phyloP scores from a whole-genome alignment of 306 rosid species.

The Cicer yamashitae region DNA sequence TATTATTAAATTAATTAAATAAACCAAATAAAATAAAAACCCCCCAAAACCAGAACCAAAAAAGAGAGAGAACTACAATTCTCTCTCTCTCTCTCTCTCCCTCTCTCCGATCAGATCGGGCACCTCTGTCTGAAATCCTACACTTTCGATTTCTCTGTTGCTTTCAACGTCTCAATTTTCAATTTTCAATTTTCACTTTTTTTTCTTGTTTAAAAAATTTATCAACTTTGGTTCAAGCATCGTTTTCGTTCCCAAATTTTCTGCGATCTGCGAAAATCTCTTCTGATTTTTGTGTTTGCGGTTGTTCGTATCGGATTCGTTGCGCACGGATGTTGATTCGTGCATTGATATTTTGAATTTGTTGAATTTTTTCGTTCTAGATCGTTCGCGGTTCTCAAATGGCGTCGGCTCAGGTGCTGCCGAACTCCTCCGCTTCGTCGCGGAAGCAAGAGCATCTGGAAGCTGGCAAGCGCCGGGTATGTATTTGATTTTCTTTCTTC shows the following conservation, averaged over 20 bases:
- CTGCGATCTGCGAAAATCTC: slow-evolving; percentile 46
- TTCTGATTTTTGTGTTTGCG: slow-evolving; percentile 25
- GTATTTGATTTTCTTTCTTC: slow-evolving; percentile 35
- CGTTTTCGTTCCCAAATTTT: slow-evolving; percentile 35
- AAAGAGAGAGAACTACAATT: slow-evolving; percentile 47
- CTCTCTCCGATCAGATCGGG: slow-evolving; percentile 77
- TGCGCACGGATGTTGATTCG: slow-evolving; percentile 29
- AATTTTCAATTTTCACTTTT: neutral
- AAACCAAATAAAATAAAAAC: slow-evolving; percentile 1
- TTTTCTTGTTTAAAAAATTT: slow-evolving; percentile 30
- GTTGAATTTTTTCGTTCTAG: slow-evolving; percentile 7
- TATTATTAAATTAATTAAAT: neutral
- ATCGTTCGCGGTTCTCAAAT: slow-evolving; percentile 49
- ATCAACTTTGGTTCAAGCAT: slow-evolving; percentile 34
- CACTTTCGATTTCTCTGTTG: slow-evolving; percentile 30
- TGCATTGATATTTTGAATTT: slow-evolving; percentile 44
- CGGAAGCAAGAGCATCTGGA: slow-evolving; percentile 86
- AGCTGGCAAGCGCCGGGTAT: slow-evolving; percentile 97
- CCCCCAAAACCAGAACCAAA: slow-evolving; percentile 33
- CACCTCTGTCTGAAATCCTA: slow-evolving; percentile 41
- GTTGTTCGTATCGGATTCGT: slow-evolving; percentile 16
- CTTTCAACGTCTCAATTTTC: slow-evolving; percentile 32
- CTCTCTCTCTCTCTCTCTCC: slow-evolving; percentile 51
- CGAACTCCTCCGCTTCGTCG: slow-evolving; percentile 66
- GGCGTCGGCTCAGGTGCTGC: slow-evolving; percentile 97